Evolutionary conservation across 495 filamentous ascomycete species (phyloP), one percentile per base, ranked within the genome.

Genomic region (Penicillium coffeae): DNA sequence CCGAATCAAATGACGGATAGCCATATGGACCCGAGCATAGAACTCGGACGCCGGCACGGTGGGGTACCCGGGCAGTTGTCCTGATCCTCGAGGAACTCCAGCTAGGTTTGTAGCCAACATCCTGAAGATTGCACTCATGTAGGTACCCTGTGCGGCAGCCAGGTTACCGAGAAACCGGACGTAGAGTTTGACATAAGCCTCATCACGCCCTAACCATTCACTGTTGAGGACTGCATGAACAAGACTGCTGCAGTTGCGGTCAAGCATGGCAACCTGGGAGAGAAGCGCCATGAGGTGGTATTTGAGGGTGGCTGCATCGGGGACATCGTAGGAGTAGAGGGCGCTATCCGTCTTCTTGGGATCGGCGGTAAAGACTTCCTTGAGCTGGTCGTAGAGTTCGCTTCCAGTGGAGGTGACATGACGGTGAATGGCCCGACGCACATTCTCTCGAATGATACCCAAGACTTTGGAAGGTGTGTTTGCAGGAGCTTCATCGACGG

Each of bases 121-220:
- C 21, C 78, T 74, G 35, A 95, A 74, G 12, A 93, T 80, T 12
- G 70, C 51, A 21, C 64, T 66, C 37, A 86, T 71, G 66, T 83
- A 88, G 2, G 77, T 75, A 7, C 81, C 81, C 57, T 95, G 89
- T 1, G 89, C 84, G 33, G 87, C 91, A 12, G 87, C 78, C 35
- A 99, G 71, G 53, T 84, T 86, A 22, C 85, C 87, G 21, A 97
- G 63, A 42, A 97, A 88, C 42, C 87, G 79, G 39, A 86, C 80
- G 66, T 86, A 97, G 2, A 87, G 74, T 49, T 81, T 82, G 33
- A 90, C 77, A 66, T 94, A 96, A 3, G 76, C 70, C 48, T 90
- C 84, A 58, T 92, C 87, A 41, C 90, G 78, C 8, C 87, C 89
- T 35, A 96, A 77, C 93, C 93, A 99, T 32, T 82, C 73, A 63